Evolutionary conservation across 768 basidiomycete species (phyloP), one percentile per base, ranked within the genome.

Genomic region (Neoboletus subvelutipes): DNA sequence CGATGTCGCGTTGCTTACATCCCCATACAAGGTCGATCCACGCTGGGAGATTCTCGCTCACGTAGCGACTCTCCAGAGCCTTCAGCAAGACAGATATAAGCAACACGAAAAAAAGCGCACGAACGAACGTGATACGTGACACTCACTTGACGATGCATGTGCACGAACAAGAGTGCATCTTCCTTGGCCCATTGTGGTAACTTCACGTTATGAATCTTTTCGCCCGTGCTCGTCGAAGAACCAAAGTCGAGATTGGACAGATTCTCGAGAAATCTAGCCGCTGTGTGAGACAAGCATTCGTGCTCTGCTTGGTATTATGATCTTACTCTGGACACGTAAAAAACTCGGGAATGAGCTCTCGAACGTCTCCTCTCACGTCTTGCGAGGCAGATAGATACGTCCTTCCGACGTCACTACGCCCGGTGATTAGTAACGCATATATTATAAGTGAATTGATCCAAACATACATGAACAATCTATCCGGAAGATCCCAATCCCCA

Each of bases 11-110:
- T 77, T 96, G 92, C 58, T 90, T 90, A 70, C 74, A 83, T 36
- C 91, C 91, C 92, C 94, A 98, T 50, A 95, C 90, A 31, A 97
- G 80, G 66, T 98, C 95, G 61, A 98, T 95, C 94, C 95, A 97
- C 11, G 82, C 80, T 0, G 90, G 86, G 12, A 98, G 78, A 61
- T 89, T 79, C 60, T 90, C 84, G 73, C 92, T 93, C 52, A 94
- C 94, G 62, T 86, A 83, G 45, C 87, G 81, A 61, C 92, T 94
- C 73, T 98, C 94, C 20, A 96, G 78, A 0, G 93, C 93, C 90
- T 93, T 45, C 49, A 48, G 7, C 33, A 31, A 18, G 6, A 4
- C 12, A 49, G 37, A 11, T 24, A 24, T 24, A 24, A 58, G 33
- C 13, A 6, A 47, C 48, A 34, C 18, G 1, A 24, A 45, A n/a